Base-by-base conservation (phyloP, 2,329 filamentous ascomycete species). In the Myriosclerotinia scirpicola region DNA sequence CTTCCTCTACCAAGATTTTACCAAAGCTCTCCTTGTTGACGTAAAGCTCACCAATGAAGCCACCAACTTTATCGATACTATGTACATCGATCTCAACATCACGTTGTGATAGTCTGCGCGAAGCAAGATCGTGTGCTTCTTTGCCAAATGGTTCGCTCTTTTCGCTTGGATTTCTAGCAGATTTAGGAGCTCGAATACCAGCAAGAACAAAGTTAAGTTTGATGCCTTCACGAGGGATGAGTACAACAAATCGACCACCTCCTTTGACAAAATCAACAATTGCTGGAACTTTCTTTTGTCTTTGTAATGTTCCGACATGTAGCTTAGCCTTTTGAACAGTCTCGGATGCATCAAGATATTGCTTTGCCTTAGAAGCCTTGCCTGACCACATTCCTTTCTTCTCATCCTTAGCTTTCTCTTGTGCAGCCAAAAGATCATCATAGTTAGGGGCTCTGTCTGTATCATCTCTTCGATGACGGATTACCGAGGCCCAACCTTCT, bases 241-340 rank as follows among this genome's bases (percentile, higher is more conserved):
- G 82, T 46, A 99, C 84, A 36, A 92, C 96, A 79, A 98, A 99
- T 72, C 95, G 87, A 52, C 93, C 96, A 40, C 91, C 95, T n/a
- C 93, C 91, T 80, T 98, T 97, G 82, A 96, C 95, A 78, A 96
- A 99, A 78, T 99, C 95, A 53, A 99, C 93, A 72, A 99, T 84
- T 14, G 91, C 95, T 9, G 95, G 93, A 4, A 98, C 89, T 79
- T 91, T 94, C 83, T 92, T 94, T 78, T 97, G 93, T 64, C 94
- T 87, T 69, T 95, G 91, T 42, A 99, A 84, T 30, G 92, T 89
- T 14, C 91, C 90, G 48, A 96, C 85, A 78, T 97, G 93, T 64
- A 97, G 89, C 84, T 97, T 98, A 70, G 95, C 95, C 80, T 97
- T 97, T 78, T 98, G 94, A 8, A 94, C 81, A 68, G 85, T 93